Evolutionary conservation across 306 rosid genomes (phyloP), one percentile per base, ranked within the genome.

Genomic region (Rosa chinensis): DNA sequence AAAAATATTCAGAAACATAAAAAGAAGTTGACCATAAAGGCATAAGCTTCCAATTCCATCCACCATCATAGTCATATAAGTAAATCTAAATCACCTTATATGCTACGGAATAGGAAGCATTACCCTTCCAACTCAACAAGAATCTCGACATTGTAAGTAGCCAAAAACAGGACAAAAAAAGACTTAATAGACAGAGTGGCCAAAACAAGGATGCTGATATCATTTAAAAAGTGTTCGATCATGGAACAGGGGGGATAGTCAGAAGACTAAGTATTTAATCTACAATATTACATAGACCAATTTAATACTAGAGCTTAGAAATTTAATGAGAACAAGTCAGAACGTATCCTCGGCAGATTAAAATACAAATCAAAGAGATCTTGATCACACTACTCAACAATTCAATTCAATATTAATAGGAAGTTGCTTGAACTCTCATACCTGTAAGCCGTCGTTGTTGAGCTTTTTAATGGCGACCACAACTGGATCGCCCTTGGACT

Each of bases 391-490:
- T 72, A n/a, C 53, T 49, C 5, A 63, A 61, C 0, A 81, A 56
- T 75, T 58, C 43, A 59, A 74, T 21, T 58, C 56, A 75, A 74
- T 56, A 59, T 59, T 61, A 63, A 47, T 21, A 58, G 53, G 16
- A 68, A 77, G 55, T 71, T 42, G 73, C 84, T 56, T 53, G 43
- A 48, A 81, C 47, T 35, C 53, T 43, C 77, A 47, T 89, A 92
- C 98, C 98, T 94, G 98, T 20, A 88, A 85, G 44, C 92, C 98
- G 80, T 90, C 85, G 35, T 74, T 75, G 81, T 92, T 88, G 28
- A 90, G 93, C 82, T 87, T 91, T 83, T 94, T 94, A 80, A 94
- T 88, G 58, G 97, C 98, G 76, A 90, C 97, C 5, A 70, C 28
- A 37, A 90, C 20, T n/a, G 82, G 66, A 23, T 83, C 87, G 1